Base-by-base conservation (phyloP, 2,329 filamentous ascomycete genomes). In the Simplicillium aogashimaense region DNA sequence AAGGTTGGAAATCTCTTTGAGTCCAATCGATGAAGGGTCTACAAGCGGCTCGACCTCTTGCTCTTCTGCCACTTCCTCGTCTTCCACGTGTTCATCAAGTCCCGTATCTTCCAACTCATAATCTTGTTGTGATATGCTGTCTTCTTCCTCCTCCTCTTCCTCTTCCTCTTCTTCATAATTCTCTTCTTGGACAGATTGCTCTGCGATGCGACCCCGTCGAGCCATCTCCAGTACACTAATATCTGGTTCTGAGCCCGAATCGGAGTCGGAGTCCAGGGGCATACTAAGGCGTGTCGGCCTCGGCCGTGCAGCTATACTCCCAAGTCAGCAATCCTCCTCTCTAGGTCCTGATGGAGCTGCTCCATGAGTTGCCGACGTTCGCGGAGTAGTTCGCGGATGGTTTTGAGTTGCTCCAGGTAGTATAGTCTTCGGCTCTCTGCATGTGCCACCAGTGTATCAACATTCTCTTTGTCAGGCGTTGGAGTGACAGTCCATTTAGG, bases 1-100 rank as follows among this genome's bases (percentile, higher is more conserved):
- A 15, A 92, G 71, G 46, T 87, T 88, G 51, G 83, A 86, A 56
- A 92, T 90, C 56, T 92, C 86, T 57, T 88, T 89, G 45, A 90
- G 67, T 34, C 80, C 61, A 42, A 58, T 70, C 10, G 71, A 55
- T 14, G 69, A 69, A 14, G 69, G 62, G 12, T 77, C 65, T 41
- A 79, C 69, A 39, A 80, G 74, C 1, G 57, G 53, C 4, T 54
- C 47, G 14, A 52, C 53, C 16, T 63, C 61, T 25, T 65, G 61
- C 7, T 61, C 57, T 3, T 59, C 58, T 5, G 47, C 58, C 11
- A 58, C 56, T 1, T 63, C 65, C 10, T 60, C 62, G 3, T 62
- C 59, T 3, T 60, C 56, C 4, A 51, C 58, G 9, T 58, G 57
- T 12, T 59, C 62, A 13, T 54, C 54, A 4, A 47, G 40, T 16